These are phyloP conservation scores for Suaeda aralocaspica DNA, from an alignment of 148 eudicot species.

Conservation along the genomic window DNA sequence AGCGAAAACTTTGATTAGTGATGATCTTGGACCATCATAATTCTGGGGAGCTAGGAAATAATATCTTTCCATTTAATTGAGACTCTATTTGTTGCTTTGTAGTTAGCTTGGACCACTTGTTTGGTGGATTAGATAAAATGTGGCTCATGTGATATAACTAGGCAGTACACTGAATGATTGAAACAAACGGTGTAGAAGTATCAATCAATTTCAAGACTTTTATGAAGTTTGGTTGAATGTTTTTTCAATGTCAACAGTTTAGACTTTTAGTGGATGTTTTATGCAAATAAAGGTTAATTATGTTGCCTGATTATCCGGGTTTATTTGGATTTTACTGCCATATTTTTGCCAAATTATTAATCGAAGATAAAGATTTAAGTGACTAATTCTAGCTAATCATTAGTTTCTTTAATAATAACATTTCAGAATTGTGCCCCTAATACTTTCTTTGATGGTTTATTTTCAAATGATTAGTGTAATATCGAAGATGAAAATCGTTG, in stretches of 20 bases:
- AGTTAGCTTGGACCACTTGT: background rate
- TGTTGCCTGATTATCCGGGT: background rate
- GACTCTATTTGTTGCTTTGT: background rate
- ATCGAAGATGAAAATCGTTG: background rate
- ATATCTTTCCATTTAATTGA: background rate
- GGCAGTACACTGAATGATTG: no score
- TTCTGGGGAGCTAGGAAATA: no score
- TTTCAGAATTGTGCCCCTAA: background rate
- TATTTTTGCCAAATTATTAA: no score
- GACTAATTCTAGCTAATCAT: background rate
- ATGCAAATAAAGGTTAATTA: no score
- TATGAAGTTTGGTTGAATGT: background rate
- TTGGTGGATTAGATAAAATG: background rate
- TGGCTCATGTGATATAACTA: background rate
- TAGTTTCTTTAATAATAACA: background rate
- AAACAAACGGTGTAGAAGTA: no score
- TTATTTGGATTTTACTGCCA: background rate
- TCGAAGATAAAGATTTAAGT: background rate
- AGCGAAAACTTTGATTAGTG: no score
- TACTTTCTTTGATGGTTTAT: background rate
- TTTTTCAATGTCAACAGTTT: background rate
- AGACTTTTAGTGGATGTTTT: no score
- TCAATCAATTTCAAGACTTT: background rate
- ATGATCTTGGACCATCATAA: no score
- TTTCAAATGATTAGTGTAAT: conserved; percentile 13